phyloP scores from a whole-genome alignment of 2,329 filamentous ascomycete species.

The Anthostomella pinea region DNA sequence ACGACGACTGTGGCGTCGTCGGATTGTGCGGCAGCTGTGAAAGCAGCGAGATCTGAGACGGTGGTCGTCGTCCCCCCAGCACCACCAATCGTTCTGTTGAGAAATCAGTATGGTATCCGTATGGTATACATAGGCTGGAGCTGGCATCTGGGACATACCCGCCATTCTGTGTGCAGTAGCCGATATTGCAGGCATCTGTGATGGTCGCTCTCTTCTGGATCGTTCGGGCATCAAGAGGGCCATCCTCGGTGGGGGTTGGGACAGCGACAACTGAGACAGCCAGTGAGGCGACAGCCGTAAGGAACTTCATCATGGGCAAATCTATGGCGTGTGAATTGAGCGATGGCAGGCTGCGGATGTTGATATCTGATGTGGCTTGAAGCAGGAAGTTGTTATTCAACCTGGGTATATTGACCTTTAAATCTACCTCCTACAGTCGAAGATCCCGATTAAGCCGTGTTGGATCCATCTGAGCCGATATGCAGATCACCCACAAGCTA shows the following conservation, averaged over 20 bases:
- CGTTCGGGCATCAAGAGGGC: conserved; percentile 14
- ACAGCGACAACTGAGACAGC: conserved; percentile 18
- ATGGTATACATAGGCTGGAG: background rate
- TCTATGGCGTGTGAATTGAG: too few species aligned
- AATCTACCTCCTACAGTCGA: too few species aligned
- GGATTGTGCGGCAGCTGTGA: conserved; percentile 48
- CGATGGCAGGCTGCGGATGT: too few species aligned
- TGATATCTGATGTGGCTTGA: too few species aligned
- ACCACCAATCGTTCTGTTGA: conserved; percentile 48
- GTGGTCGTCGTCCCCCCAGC: conserved; percentile 53
- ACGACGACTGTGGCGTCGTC: conserved; percentile 44
- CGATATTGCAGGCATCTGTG: conserved; percentile 21
- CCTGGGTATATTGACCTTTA: too few species aligned
- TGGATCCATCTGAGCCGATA: too few species aligned
- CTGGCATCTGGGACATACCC: conserved; percentile 8
- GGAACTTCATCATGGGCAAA: conserved; percentile 22
- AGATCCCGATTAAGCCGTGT: too few species aligned
- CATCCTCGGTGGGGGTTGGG: conserved; percentile 19
- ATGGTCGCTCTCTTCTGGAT: conserved; percentile 22
- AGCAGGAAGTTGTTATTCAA: too few species aligned
- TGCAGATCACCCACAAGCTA: too few species aligned
- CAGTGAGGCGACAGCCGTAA: conserved; percentile 15
- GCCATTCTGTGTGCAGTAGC: conserved; percentile 21
- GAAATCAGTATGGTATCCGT: conserved; percentile 1
- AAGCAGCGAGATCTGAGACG: conserved; percentile 48